Conservation (phyloP, 1,284 basidiomycete genomes). For the Ceraceosorus guamensis region DNA sequence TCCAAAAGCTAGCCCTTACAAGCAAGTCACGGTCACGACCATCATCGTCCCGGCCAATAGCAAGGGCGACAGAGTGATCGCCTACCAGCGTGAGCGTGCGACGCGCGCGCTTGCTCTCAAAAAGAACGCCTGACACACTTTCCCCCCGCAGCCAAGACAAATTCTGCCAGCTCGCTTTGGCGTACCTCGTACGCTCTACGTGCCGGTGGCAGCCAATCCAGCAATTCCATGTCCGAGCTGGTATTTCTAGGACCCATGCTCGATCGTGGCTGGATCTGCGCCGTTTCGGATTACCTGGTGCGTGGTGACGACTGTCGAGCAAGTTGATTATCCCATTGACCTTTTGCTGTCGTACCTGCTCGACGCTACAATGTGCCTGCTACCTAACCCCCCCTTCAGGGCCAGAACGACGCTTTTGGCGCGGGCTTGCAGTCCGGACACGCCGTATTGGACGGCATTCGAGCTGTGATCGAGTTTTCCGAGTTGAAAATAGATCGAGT, state of each 20-base stretch:
- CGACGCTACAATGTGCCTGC: not conserved
- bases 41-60: slow-evolving; percentile 21
- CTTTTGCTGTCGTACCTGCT: not conserved
- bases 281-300: slow-evolving; percentile 29
- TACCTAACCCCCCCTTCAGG: slow-evolving; percentile 14
- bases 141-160: not conserved
- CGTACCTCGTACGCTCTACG: slow-evolving; percentile 23
- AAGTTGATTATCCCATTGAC: not conserved
- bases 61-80: slow-evolving; percentile 20
- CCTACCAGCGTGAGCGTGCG: slow-evolving; percentile 1
- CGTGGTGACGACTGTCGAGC: not conserved
- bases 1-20: slow-evolving; percentile 14
- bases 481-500: slow-evolving; percentile 17
- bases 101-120: not conserved
- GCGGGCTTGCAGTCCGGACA: slow-evolving; percentile 30
- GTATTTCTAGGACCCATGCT: slow-evolving; percentile 33
- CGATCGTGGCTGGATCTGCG: slow-evolving; percentile 32
- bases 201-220: slow-evolving; percentile 14
- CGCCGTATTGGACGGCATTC: slow-evolving; percentile 31
- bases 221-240: slow-evolving; percentile 27
- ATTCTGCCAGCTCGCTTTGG: slow-evolving; percentile 10
- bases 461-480: slow-evolving; percentile 26
- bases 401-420: slow-evolving; percentile 33
- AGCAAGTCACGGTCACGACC: slow-evolving; percentile 24
- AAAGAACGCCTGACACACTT: not conserved